Evolutionary conservation across 306 rosid species (phyloP).

Genomic region (Chamaecrista fasciculata): DNA sequence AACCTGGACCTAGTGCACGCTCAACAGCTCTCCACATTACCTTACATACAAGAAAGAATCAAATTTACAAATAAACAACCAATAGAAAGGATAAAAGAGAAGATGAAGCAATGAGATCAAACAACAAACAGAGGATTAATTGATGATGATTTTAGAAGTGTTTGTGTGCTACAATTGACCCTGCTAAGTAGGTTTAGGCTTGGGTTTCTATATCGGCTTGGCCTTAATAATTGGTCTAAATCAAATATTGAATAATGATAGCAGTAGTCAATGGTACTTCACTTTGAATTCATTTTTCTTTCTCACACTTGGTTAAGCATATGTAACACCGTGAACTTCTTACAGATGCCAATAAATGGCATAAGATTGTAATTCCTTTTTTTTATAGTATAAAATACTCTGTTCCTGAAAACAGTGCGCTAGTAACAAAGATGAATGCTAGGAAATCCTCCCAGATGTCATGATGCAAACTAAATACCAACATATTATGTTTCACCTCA

Average conservation of each 20-base stretch:
- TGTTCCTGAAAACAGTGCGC: neutral
- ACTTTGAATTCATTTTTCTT: neutral
- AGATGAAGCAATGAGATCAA: neutral
- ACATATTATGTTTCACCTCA: neutral
- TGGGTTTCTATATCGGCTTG: neutral
- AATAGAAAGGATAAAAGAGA: neutral
- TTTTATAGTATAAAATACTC: neutral
- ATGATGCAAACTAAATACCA: neutral
- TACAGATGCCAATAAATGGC: too few species aligned
- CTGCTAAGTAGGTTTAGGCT: neutral
- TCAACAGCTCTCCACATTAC: constrained; percentile 91
- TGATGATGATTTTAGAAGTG: neutral
- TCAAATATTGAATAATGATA: neutral
- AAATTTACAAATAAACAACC: neutral
- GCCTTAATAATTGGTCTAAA: too few species aligned
- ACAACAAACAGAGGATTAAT: neutral
- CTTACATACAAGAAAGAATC: constrained; percentile 27
- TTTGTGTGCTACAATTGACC: neutral
- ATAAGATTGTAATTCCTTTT: neutral
- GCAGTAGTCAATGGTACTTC: neutral
- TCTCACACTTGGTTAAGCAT: neutral
- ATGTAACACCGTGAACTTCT: neutral
- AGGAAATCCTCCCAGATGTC: neutral
- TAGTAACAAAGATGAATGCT: neutral
- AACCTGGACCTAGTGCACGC: constrained; percentile 71